phyloP scores from a whole-genome alignment of 192 early-diverging fungal genomes.

The Lunasporangiospora selenospora region DNA sequence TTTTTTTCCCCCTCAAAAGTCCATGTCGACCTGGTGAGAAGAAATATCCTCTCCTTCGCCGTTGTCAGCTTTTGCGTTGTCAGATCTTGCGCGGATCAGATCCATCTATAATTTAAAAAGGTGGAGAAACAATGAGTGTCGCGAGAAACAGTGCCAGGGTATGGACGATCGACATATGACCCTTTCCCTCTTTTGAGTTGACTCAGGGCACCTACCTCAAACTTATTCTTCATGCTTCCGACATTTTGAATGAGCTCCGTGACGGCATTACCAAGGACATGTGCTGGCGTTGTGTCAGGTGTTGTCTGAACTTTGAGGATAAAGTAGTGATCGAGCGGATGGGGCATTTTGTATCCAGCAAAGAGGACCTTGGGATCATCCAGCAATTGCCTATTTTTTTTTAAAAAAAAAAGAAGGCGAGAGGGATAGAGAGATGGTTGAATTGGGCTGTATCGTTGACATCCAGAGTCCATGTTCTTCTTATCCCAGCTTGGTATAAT shows the following conservation, averaged over 20 bases:
- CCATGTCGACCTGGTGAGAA: conserved; percentile 67
- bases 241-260: conserved; percentile 81
- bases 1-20: conserved; percentile 54
- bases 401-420: conserved; percentile 2
- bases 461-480: too few species aligned
- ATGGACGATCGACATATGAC: too few species aligned
- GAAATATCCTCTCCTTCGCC: conserved; percentile 51
- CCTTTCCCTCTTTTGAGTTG: too few species aligned
- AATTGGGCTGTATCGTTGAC: too few species aligned
- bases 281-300: conserved; percentile 81
- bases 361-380: conserved; percentile 94
- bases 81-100: conserved; percentile 51
- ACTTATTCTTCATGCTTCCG: conserved; percentile 79
- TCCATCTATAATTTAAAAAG: conserved; percentile 31
- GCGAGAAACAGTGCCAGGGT: too few species aligned
- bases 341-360: conserved; percentile 96
- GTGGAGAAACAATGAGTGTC: not conserved
- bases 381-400: conserved; percentile 81
- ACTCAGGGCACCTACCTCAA: conserved; percentile 74
- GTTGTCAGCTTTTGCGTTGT: conserved; percentile 49
- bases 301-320: conserved; percentile 94
- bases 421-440: too few species aligned
- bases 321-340: conserved; percentile 94
- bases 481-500: too few species aligned
- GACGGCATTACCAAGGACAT: conserved; percentile 80